These are phyloP conservation scores for Cladobotryum protrusum DNA, from an alignment of 2,329 filamentous ascomycete genomes.

Conservation along the genomic window DNA sequence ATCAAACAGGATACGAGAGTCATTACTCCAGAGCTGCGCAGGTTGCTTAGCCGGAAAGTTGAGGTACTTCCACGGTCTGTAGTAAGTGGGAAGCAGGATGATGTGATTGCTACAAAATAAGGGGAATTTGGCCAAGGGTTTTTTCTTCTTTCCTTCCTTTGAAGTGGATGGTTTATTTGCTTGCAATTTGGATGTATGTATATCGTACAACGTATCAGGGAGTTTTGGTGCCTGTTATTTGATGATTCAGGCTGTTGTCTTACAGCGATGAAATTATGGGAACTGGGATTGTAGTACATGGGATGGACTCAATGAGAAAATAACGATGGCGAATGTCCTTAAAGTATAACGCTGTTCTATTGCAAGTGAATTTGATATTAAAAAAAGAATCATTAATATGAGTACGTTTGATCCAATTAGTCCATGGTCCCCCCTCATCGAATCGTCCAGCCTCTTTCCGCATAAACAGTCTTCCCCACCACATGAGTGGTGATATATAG, in stretches of 20 bases:
- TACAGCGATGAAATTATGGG: too few relatives aligned
- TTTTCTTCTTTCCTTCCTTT: background rate
- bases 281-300: too few relatives aligned
- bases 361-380: background rate
- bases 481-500: background rate
- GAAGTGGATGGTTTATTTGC: too few relatives aligned
- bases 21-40: constrained; percentile 52
- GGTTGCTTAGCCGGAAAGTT: constrained; percentile 44
- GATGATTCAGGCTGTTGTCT: too few relatives aligned
- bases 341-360: background rate
- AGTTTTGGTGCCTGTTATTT: too few relatives aligned
- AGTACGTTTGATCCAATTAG: constrained; percentile 1
- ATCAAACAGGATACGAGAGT: constrained; percentile 34
- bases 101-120: constrained; percentile 24
- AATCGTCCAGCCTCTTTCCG: background rate
- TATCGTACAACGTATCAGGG: too few relatives aligned
- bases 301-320: too few relatives aligned
- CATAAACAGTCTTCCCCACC: too few relatives aligned
- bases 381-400: constrained; percentile 9
- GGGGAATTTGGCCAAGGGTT: background rate
- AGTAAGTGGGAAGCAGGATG: constrained; percentile 31
- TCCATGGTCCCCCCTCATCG: background rate
- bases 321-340: too few relatives aligned
- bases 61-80: constrained; percentile 36
- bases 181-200: too few relatives aligned